These are phyloP conservation scores for Periglandula ipomoeae DNA, from an alignment of 2,329 filamentous ascomycete species.

Conservation along the genomic window DNA sequence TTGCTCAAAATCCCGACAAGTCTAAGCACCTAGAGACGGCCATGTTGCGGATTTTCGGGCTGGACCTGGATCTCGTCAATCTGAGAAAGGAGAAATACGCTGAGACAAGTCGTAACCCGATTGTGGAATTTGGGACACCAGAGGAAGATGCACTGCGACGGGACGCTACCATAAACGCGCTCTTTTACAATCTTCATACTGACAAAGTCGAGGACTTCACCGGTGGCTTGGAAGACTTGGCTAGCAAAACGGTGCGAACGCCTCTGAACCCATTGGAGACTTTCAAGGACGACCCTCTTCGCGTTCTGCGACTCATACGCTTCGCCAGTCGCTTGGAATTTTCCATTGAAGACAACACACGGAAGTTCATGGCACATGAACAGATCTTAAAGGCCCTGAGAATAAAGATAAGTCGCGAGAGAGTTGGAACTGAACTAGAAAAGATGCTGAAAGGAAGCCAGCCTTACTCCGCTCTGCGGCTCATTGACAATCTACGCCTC, in stretches of 20 bases:
- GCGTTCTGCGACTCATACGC: slow-evolving; percentile 77
- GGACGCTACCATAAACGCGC: slow-evolving; percentile 88
- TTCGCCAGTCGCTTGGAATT: slow-evolving; percentile 84
- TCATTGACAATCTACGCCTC: slow-evolving; percentile 58
- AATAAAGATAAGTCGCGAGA: slow-evolving; percentile 84
- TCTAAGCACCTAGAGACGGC: slow-evolving; percentile 13
- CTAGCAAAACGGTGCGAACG: slow-evolving; percentile 64
- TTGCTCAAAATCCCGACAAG: slow-evolving; percentile 10
- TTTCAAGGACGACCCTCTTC: slow-evolving; percentile 86
- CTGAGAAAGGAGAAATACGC: slow-evolving; percentile 84
- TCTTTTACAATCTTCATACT: slow-evolving; percentile 90
- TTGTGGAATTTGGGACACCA: slow-evolving; percentile 73
- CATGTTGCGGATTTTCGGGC: slow-evolving; percentile 9
- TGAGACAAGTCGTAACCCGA: slow-evolving; percentile 40
- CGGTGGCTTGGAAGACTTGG: slow-evolving; percentile 67
- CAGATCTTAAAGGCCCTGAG: slow-evolving; percentile 72
- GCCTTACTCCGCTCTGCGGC: slow-evolving; percentile 50
- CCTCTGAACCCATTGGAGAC: slow-evolving; percentile 83
- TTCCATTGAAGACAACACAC: slow-evolving; percentile 60
- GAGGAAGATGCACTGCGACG: slow-evolving; percentile 81
- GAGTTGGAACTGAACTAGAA: slow-evolving; percentile 77
- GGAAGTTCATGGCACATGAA: slow-evolving; percentile 65
- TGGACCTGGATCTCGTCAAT: slow-evolving; percentile 69
- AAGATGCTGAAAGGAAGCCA: slow-evolving; percentile 74
- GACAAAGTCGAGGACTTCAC: slow-evolving; percentile 78